These are phyloP conservation scores for Nakazawaea wickerhamii DNA, from an alignment of 805 yeast species.

Conservation along the genomic window DNA sequence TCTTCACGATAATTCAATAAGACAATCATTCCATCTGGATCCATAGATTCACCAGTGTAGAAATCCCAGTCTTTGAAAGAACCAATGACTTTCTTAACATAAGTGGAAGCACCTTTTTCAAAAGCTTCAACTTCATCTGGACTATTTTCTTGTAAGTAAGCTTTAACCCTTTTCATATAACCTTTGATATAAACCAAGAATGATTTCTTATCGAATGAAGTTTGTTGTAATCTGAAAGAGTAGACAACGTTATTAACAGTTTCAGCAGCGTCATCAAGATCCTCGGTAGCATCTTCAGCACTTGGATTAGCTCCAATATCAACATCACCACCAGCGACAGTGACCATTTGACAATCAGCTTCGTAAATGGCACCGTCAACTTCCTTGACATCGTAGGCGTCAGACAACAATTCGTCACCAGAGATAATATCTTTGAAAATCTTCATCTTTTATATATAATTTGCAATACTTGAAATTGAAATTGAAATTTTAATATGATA, in stretches of 20 bases:
- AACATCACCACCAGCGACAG: conserved; percentile 77
- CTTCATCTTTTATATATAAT: conserved; percentile 25
- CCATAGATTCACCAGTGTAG: conserved; percentile 99
- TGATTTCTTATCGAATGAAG: conserved; percentile 96
- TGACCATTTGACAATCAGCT: conserved; percentile 93
- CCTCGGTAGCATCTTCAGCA: conserved; percentile 91
- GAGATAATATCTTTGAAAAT: conserved; percentile 75
- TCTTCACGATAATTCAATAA: conserved; percentile 99
- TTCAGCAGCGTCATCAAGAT: conserved; percentile 76
- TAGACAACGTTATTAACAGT: conserved; percentile 97
- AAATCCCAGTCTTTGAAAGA: conserved; percentile 99
- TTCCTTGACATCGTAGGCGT: conserved; percentile 85
- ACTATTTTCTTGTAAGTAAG: conserved; percentile 77
- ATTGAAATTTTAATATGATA: not conserved
- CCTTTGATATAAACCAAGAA: conserved; percentile 96
- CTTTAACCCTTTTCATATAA: conserved; percentile 96
- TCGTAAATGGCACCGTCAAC: conserved; percentile 93
- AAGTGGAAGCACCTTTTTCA: conserved; percentile 96
- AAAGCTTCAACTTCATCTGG: conserved; percentile 85
- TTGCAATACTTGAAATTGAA: not conserved
- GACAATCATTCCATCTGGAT: conserved; percentile 98
- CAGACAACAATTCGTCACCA: conserved; percentile 94
- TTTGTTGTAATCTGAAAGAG: conserved; percentile 97
- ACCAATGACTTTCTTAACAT: conserved; percentile 92
- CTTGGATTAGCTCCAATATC: conserved; percentile 99